Evolutionary conservation across 2,329 filamentous ascomycete species (phyloP), one percentile per base, ranked within the genome.

Genomic region (Colletotrichum godetiae): DNA sequence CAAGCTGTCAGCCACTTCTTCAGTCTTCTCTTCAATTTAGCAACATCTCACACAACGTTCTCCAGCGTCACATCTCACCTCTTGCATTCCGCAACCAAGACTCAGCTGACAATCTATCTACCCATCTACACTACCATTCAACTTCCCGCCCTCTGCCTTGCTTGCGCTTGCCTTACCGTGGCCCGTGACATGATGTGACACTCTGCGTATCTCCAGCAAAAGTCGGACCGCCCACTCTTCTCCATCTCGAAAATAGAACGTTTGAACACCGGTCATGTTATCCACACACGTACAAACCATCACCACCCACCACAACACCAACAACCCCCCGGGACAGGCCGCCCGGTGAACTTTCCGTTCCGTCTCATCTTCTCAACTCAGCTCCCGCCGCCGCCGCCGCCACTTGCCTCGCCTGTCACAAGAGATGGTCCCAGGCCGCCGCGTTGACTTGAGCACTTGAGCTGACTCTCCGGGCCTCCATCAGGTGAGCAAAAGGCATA

Each of bases 341-440:
- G 33, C 49, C 31, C 63, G 33, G n/a, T 46, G 33, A 71, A 56
- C 63, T 67, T 27, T 67, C 63, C 63, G 56, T 56, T 56, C n/a
- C 56, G 56, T 71, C 63, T 46, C 33, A 57, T 67, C 46, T 42
- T 2, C n/a, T 52, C 24, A 27, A n/a, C 1, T 56, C 56, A 52
- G 27, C 29, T 27, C 24, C 27, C 55, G 5, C 55, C 10, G 8
- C 11, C 8, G 15, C 37, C 37, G 24, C 37, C 37, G 24, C 37
- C 59, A 8, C 24, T 62, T 62, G 42, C 42, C 42, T 12, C 46
- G 19, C 42, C 35, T 62, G 37, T 49, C 59, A 31, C 13, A 6
- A 49, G 19, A 52, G 42, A 33, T 31, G 49, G 27, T 10, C 7
- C 19, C 42, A n/a, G 42, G 42, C 42, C 42, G 19, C 19, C 42